A percentile compares a stretch with the other conserved stretches of the same genome.
These are phyloP conservation scores for Solanum gandarillasii DNA, from an alignment of 257 asterid genomes.

Conservation along the genomic window DNA sequence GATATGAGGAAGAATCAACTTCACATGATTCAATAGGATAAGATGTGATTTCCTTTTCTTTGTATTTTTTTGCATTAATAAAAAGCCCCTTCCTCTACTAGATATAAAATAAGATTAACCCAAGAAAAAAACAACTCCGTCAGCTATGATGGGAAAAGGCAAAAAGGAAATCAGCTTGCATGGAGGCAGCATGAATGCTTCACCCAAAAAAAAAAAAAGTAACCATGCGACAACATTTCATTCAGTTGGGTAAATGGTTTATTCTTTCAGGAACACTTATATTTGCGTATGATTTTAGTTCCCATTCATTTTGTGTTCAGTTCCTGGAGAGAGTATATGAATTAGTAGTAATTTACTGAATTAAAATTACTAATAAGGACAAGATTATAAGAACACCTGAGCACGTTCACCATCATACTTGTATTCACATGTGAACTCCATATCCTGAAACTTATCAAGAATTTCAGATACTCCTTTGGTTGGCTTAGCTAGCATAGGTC, in stretches of 20 bases:
- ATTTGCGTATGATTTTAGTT: background rate
- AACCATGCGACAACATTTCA: background rate
- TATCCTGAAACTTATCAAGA: slow-evolving; percentile 81
- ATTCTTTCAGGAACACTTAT: background rate
- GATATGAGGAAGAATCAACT: background rate
- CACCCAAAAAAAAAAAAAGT: background rate
- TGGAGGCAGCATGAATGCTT: background rate
- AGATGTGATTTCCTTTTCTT: background rate
- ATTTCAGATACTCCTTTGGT: slow-evolving; percentile 94
- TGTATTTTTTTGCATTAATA: background rate
- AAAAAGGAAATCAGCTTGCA: background rate
- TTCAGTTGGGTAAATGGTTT: background rate
- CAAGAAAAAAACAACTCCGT: background rate
- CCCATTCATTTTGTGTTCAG: background rate
- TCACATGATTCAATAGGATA: background rate
- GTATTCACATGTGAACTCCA: slow-evolving; percentile 93
- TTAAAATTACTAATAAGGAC: background rate
- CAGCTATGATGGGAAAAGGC: background rate
- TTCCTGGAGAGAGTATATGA: background rate
- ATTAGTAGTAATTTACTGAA: background rate
- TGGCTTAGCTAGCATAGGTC: slow-evolving; percentile 98
- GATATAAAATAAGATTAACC: background rate
- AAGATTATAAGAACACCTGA: slow-evolving; percentile 44
- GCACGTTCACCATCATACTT: slow-evolving; percentile 99
- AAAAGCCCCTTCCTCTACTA: background rate